phyloP scores from a whole-genome alignment of 2,329 filamentous ascomycete genomes.

The Ceratocystis albifundus region DNA sequence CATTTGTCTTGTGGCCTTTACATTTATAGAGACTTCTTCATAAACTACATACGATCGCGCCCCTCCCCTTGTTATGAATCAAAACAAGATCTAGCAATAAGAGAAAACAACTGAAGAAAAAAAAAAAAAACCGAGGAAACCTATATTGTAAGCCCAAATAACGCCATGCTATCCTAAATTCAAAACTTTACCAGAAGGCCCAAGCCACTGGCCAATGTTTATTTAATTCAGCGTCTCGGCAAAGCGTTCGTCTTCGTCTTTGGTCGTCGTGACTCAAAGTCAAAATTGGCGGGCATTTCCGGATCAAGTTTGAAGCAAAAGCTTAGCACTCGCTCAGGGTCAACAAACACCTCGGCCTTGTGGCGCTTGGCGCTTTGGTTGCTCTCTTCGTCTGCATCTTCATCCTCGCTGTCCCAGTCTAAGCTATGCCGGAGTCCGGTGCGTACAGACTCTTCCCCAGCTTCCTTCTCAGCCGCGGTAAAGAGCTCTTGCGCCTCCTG shows the following conservation, averaged over 20 bases:
- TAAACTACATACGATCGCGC: too few species aligned
- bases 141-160: neutral
- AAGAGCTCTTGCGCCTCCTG: conserved; percentile 49
- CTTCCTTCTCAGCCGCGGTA: conserved; percentile 56
- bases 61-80: too few species aligned
- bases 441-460: conserved; percentile 56
- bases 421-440: conserved; percentile 54
- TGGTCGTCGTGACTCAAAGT: conserved; percentile 30
- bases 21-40: too few species aligned
- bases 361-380: conserved; percentile 25
- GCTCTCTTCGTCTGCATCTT: conserved; percentile 48
- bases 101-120: neutral
- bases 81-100: too few species aligned
- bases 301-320: conserved; percentile 37
- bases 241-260: conserved; percentile 13
- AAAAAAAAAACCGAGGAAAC: too few species aligned
- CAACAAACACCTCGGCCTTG: conserved; percentile 28
- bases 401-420: conserved; percentile 42
- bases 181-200: neutral
- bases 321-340: conserved; percentile 40
- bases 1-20: too few species aligned
- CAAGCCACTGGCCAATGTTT: too few species aligned
- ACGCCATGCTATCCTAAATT: conserved; percentile 5
- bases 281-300: conserved; percentile 36
- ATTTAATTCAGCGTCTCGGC: neutral